Percentiles rank a stretch among this genome's conserved stretches.
These are phyloP conservation scores for Xylaria intraflava DNA, from an alignment of 495 filamentous ascomycete species.

Conservation along the genomic window DNA sequence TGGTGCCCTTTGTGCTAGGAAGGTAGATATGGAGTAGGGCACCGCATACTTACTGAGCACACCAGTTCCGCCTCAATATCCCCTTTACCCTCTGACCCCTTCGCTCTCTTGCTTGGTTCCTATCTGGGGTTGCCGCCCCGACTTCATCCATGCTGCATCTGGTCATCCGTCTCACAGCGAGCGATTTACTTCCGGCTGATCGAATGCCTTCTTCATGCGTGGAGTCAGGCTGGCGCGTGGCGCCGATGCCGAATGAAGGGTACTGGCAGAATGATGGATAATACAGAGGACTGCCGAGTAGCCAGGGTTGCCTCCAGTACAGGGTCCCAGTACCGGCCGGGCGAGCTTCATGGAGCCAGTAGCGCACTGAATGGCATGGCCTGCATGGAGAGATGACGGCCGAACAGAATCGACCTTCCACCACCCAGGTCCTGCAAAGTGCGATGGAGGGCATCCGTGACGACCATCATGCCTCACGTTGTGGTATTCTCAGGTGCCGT, in stretches of 20 bases:
- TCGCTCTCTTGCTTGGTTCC: neutral
- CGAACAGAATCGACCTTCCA: neutral
- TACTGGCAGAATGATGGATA: neutral
- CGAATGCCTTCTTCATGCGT: neutral
- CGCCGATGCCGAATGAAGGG: neutral
- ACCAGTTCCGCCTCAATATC: no score
- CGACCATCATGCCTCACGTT: constrained; percentile 5
- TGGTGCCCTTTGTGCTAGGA: no score
- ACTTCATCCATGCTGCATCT: neutral
- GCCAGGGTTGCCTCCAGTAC: neutral
- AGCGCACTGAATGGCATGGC: constrained; percentile 10
- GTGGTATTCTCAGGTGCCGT: constrained; percentile 11
- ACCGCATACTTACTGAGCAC: no score
- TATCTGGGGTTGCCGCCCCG: neutral
- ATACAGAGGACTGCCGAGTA: neutral
- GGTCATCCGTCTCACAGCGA: neutral
- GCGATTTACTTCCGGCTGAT: neutral
- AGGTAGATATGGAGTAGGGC: no score
- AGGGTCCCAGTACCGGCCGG: constrained; percentile 1
- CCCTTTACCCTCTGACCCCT: neutral
- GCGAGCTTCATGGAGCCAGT: constrained; percentile 6
- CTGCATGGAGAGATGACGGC: constrained; percentile 1
- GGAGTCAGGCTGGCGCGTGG: neutral
- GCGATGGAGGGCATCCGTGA: constrained; percentile 2
- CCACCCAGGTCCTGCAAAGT: constrained; percentile 9